Evolutionary conservation across 2,329 filamentous ascomycete species (phyloP).

Genomic region (Emydomyces testavorans): DNA sequence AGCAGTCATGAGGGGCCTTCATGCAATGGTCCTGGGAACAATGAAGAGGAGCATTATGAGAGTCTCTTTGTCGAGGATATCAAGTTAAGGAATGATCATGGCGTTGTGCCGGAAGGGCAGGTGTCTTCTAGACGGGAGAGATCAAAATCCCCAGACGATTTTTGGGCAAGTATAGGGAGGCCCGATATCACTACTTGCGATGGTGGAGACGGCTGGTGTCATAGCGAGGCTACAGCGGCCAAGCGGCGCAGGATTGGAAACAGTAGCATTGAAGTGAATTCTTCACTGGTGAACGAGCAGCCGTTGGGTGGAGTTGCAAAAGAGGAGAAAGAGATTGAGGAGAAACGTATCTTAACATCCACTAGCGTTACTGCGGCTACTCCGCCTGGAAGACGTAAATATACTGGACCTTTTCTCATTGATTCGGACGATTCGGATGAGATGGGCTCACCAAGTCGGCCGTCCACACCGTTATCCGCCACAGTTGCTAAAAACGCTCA

Average conservation of each 20-base stretch:
- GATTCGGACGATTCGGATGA: conserved; percentile 46
- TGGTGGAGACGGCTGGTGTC: conserved; percentile 22
- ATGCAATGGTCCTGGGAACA: neutral
- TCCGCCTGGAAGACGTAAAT: neutral
- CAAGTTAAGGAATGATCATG: conserved; percentile 14
- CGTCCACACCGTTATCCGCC: conserved; percentile 38
- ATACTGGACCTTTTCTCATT: conserved; percentile 32
- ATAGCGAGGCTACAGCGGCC: conserved; percentile 24
- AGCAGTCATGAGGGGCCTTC: neutral
- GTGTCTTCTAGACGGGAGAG: conserved; percentile 11
- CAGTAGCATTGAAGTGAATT: neutral
- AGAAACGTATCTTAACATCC: neutral
- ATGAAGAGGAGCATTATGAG: conserved; percentile 13
- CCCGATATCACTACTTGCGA: neutral
- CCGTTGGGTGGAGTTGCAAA: neutral
- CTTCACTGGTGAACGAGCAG: neutral
- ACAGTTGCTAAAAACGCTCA: too few species aligned
- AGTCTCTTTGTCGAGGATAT: conserved; percentile 30
- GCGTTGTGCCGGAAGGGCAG: neutral
- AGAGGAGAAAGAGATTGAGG: neutral
- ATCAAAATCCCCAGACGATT: conserved; percentile 27
- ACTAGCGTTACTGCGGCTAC: neutral
- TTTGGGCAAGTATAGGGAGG: conserved; percentile 22
- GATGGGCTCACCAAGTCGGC: conserved; percentile 46
- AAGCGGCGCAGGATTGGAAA: conserved; percentile 27